Percentiles rank a stretch among this genome's conserved stretches.
phyloP scores from a whole-genome alignment of 805 yeast species.

The Teunomyces pallodes region DNA sequence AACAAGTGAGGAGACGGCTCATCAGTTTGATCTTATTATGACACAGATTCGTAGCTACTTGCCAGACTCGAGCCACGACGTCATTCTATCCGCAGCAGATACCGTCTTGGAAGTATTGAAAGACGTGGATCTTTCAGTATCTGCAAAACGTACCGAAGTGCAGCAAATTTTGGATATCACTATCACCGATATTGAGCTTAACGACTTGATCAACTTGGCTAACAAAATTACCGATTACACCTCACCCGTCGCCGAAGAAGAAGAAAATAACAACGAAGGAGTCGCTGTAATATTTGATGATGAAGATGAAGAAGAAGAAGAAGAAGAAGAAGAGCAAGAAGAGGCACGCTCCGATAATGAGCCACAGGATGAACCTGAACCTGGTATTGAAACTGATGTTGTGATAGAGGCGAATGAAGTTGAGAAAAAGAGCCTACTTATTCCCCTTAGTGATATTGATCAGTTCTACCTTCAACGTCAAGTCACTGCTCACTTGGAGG shows the following conservation, averaged over 20 bases:
- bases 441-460: constrained; percentile 19
- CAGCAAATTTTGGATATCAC: constrained; percentile 44
- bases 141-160: constrained; percentile 46
- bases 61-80: constrained; percentile 73
- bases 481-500: constrained; percentile 33
- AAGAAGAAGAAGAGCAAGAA: constrained; percentile 5
- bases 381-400: background rate
- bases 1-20: constrained; percentile 48
- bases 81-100: constrained; percentile 70
- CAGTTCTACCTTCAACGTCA: constrained; percentile 54
- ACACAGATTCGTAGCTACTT: constrained; percentile 58
- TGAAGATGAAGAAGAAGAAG: constrained; percentile 12
- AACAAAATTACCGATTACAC: constrained; percentile 52
- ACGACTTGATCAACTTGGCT: constrained; percentile 43
- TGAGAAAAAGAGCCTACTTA: background rate
- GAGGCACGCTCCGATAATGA: constrained; percentile 6
- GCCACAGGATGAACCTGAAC: constrained; percentile 4
- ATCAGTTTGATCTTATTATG: constrained; percentile 55
- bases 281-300: constrained; percentile 23
- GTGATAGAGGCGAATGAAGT: constrained; percentile 1
- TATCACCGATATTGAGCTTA: constrained; percentile 44
- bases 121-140: constrained; percentile 41
- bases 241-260: constrained; percentile 11
- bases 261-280: constrained; percentile 18
- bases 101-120: constrained; percentile 55